Conservation (phyloP, 129 eudicot species). For the Flaveria sonorensis region DNA sequence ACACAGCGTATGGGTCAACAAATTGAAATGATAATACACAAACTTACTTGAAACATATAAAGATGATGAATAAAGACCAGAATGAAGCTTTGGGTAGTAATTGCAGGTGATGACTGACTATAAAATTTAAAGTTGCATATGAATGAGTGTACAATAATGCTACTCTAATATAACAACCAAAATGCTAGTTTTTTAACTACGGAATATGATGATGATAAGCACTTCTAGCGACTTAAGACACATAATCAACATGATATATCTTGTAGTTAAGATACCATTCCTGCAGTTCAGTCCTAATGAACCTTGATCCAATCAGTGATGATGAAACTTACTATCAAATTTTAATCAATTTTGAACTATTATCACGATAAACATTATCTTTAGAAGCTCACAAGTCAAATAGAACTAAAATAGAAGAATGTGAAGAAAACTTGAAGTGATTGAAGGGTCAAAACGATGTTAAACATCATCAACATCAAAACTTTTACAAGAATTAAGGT, state of each 20-base stretch:
- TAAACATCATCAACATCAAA: conserved; percentile 26
- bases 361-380: background rate
- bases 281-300: background rate
- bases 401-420: background rate
- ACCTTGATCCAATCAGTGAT: background rate
- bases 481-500: background rate
- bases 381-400: background rate
- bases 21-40: background rate
- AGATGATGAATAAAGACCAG: background rate
- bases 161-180: background rate
- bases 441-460: conserved; percentile 7
- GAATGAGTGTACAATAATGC: background rate
- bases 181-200: background rate
- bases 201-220: background rate
- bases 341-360: conserved; percentile 6
- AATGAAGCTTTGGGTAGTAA: background rate
- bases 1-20: background rate
- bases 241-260: background rate
- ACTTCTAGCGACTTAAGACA: background rate
- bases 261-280: background rate
- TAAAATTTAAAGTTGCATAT: background rate
- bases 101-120: background rate
- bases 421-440: background rate
- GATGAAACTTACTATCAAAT: background rate
- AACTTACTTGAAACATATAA: background rate